Percentiles rank a stretch among this genome's conserved stretches.
Evolutionary conservation across 2,329 filamentous ascomycete genomes (phyloP).

Genomic region (Zalaria sp.): DNA sequence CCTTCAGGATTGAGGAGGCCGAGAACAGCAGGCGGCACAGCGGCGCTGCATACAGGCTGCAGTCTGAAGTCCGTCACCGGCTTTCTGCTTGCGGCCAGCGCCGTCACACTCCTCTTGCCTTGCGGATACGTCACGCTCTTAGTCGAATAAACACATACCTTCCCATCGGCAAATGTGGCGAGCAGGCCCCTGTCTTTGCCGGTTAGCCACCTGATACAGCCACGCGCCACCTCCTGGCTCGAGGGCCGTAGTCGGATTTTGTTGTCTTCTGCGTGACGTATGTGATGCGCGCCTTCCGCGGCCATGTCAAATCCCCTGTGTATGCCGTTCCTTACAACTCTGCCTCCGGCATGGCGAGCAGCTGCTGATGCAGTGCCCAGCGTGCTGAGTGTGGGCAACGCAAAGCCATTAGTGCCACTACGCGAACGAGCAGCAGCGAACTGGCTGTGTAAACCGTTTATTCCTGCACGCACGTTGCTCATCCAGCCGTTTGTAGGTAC

Average conservation of each 20-base stretch:
- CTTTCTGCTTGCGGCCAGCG: conserved; percentile 12
- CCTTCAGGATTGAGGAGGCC: conserved; percentile 6
- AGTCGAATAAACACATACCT: conserved; percentile 51
- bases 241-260: conserved; percentile 53
- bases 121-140: conserved; percentile 29
- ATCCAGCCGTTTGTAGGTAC: conserved; percentile 6
- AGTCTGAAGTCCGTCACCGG: conserved; percentile 6
- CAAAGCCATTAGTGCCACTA: conserved; percentile 12
- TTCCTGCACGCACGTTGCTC: conserved; percentile 7
- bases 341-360: conserved; percentile 48
- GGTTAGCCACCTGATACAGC: conserved; percentile 52
- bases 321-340: conserved; percentile 58
- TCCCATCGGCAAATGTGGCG: conserved; percentile 50
- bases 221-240: conserved; percentile 37
- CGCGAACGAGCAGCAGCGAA: conserved; percentile 45
- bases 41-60: conserved; percentile 6
- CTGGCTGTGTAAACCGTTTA: conserved; percentile 32
- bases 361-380: conserved; percentile 25
- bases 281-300: conserved; percentile 51
- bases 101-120: conserved; percentile 36
- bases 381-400: conserved; percentile 14
- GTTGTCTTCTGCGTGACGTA: conserved; percentile 63
- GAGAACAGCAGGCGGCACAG: conserved; percentile 4
- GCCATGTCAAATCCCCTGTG: conserved; percentile 62
- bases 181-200: conserved; percentile 49